phyloP scores from a whole-genome alignment of 192 early-diverging fungal genomes.

The Backusella macrospora region DNA sequence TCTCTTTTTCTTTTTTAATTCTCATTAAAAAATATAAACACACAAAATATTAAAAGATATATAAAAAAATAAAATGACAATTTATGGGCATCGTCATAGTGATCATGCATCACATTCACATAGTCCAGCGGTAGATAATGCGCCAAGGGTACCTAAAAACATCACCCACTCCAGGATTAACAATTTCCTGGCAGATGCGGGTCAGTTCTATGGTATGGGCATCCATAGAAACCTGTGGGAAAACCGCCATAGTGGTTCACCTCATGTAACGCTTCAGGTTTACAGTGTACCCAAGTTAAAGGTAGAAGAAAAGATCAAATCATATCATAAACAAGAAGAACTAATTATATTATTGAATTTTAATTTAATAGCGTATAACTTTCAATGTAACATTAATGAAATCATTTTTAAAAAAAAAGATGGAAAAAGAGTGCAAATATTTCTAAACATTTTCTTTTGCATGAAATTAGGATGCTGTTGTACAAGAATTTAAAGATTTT shows the following conservation, averaged over 20 bases:
- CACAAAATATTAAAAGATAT: background rate
- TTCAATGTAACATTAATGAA: slow-evolving; percentile 31
- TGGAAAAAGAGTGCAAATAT: background rate
- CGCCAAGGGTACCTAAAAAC: slow-evolving; percentile 53
- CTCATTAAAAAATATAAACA: background rate
- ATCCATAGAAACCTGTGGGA: slow-evolving; percentile 55
- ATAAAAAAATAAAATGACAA: slow-evolving; percentile 9
- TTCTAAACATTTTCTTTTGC: background rate
- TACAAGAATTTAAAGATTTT: slow-evolving; percentile 20
- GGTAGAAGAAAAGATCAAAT: slow-evolving; percentile 64
- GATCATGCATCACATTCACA: background rate
- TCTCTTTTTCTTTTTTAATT: background rate
- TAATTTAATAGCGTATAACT: slow-evolving; percentile 29
- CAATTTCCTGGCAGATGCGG: slow-evolving; percentile 64
- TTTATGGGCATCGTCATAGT: slow-evolving; percentile 14
- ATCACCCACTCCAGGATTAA: slow-evolving; percentile 76
- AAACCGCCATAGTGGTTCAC: slow-evolving; percentile 44
- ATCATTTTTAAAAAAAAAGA: slow-evolving; percentile 14
- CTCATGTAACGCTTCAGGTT: slow-evolving; percentile 55
- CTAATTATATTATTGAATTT: slow-evolving; percentile 23
- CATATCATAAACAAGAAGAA: slow-evolving; percentile 61
- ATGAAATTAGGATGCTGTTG: slow-evolving; percentile 25
- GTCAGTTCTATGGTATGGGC: slow-evolving; percentile 47
- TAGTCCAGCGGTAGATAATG: slow-evolving; percentile 21
- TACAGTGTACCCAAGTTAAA: slow-evolving; percentile 69